Conservation (phyloP, 352 stramenopile species). For the Phytopythium sindhum region DNA sequence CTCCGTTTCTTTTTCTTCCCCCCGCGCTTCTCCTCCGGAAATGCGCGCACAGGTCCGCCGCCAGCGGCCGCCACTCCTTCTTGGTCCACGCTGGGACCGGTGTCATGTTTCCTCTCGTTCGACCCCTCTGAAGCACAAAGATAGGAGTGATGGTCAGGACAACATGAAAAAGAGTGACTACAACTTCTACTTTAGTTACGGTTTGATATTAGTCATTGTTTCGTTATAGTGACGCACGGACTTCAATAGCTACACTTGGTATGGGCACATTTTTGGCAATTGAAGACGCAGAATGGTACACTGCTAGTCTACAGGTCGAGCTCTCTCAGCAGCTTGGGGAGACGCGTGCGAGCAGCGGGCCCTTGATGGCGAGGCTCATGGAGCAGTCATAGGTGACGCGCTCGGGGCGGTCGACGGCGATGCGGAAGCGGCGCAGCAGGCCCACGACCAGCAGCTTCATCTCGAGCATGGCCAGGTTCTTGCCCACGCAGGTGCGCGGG, state of each 20-base stretch:
- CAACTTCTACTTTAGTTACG: too few relatives aligned
- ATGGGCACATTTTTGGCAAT: background rate
- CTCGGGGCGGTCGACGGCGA: constrained; percentile 36
- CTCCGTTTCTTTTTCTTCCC: background rate
- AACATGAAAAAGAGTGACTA: background rate
- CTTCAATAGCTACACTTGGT: background rate
- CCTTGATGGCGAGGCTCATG: constrained; percentile 43
- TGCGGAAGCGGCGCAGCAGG: constrained; percentile 59
- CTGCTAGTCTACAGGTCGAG: background rate
- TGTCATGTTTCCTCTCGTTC: constrained; percentile 9
- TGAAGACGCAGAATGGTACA: background rate
- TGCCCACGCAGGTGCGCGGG: constrained; percentile 56
- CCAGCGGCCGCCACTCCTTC: constrained; percentile 56
- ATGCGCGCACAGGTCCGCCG: constrained; percentile 36
- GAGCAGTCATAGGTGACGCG: constrained; percentile 48
- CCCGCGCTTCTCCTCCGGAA: constrained; percentile 1
- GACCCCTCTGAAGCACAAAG: too few relatives aligned
- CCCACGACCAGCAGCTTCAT: constrained; percentile 54
- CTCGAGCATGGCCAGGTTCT: constrained; percentile 56
- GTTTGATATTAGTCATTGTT: too few relatives aligned
- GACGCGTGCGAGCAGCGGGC: constrained; percentile 37
- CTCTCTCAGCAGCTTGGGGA: background rate
- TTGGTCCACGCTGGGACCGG: constrained; percentile 46
- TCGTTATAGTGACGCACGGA: background rate
- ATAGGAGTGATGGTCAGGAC: background rate